phyloP scores from a whole-genome alignment of 306 rosid genomes.

The Hylodesmum podocarpum region DNA sequence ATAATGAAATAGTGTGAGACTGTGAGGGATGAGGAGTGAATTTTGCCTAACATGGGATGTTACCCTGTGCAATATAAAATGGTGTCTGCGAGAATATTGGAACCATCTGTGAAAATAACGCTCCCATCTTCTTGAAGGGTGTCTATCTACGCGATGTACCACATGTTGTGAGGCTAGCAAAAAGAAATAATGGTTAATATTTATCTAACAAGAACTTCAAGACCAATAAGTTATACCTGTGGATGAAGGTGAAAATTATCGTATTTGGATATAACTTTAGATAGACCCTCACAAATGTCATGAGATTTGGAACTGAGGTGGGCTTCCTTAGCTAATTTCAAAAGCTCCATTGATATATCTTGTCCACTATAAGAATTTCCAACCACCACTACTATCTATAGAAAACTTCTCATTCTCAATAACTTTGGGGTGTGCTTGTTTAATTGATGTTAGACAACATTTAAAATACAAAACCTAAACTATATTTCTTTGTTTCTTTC shows the following conservation, averaged over 20 bases:
- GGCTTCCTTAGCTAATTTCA: conserved; percentile 65
- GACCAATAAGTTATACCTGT: conserved; percentile 37
- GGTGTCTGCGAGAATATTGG: conserved; percentile 57
- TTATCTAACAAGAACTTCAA: not conserved
- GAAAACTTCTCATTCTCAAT: not conserved
- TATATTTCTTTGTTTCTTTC: not conserved
- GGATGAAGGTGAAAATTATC: conserved; percentile 59
- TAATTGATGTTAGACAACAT: too few relatives aligned
- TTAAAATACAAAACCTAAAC: not conserved
- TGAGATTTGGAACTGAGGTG: conserved; percentile 59
- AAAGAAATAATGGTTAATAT: not conserved
- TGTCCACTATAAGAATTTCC: conserved; percentile 77
- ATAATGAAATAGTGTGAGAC: too few relatives aligned
- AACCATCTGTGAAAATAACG: conserved; percentile 61
- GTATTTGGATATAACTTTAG: conserved; percentile 64
- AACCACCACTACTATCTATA: conserved; percentile 65
- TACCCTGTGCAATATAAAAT: conserved; percentile 81
- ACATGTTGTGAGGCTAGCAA: not conserved
- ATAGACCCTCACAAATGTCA: conserved; percentile 53
- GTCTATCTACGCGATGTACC: conserved; percentile 52
- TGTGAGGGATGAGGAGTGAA: not conserved
- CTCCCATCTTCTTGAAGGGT: conserved; percentile 63
- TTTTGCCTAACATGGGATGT: not conserved
- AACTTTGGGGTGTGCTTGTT: not conserved
- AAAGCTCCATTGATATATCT: conserved; percentile 72